phyloP scores from a whole-genome alignment of 495 filamentous ascomycete genomes.

The Melanomma pulvis-pyrius region DNA sequence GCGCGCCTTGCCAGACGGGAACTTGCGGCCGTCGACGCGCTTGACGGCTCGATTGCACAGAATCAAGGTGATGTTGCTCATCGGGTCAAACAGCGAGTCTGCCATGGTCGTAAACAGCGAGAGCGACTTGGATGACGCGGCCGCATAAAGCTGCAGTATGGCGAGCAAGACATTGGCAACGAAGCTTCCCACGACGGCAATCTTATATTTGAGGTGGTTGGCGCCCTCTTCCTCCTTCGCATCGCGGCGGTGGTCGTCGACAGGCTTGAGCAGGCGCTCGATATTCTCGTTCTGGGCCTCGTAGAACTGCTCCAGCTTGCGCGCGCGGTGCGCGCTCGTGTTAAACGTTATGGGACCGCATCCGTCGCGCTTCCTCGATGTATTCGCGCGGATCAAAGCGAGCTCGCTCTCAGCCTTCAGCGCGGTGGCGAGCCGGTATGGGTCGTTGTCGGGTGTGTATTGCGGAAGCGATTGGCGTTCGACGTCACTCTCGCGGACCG shows the following conservation, averaged over 20 bases:
- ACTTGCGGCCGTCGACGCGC: slow-evolving; percentile 83
- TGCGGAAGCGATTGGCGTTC: slow-evolving; percentile 65
- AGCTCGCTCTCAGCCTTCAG: slow-evolving; percentile 82
- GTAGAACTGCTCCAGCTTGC: slow-evolving; percentile 82
- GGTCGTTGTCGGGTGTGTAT: slow-evolving; percentile 70
- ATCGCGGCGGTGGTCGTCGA: slow-evolving; percentile 83
- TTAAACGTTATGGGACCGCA: slow-evolving; percentile 51
- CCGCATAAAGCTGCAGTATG: slow-evolving; percentile 83
- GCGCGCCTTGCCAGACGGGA: slow-evolving; percentile 90
- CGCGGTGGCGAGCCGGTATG: slow-evolving; percentile 75
- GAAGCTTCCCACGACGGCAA: slow-evolving; percentile 90
- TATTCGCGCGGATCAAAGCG: slow-evolving; percentile 78
- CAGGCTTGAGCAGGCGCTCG: slow-evolving; percentile 84
- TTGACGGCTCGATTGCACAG: slow-evolving; percentile 86
- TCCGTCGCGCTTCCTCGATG: slow-evolving; percentile 71
- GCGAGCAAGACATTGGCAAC: slow-evolving; percentile 79
- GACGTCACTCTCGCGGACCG: slow-evolving; percentile 45
- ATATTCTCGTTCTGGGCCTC: slow-evolving; percentile 91
- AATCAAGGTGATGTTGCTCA: slow-evolving; percentile 87
- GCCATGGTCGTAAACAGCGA: slow-evolving; percentile 98
- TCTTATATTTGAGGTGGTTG: slow-evolving; percentile 81
- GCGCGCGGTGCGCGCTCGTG: slow-evolving; percentile 50
- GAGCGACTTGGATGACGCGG: slow-evolving; percentile 80
- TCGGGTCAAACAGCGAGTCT: slow-evolving; percentile 92
- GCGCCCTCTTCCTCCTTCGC: slow-evolving; percentile 78